These are phyloP conservation scores for Diaporthe sp. DNA, from an alignment of 2,329 filamentous ascomycete genomes.

Conservation along the genomic window DNA sequence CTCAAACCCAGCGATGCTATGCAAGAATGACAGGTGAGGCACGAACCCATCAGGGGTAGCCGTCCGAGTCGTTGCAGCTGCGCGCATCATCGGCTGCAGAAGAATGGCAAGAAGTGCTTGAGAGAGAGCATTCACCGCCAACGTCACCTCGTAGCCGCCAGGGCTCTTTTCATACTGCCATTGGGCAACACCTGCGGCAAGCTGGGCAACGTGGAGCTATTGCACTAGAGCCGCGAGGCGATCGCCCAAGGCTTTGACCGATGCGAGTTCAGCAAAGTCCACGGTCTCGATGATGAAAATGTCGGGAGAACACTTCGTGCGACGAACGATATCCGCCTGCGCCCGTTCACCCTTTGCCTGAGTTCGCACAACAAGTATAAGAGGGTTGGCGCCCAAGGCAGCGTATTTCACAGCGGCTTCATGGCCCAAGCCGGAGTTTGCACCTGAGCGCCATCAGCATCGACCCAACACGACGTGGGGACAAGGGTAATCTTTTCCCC, in stretches of 20 bases:
- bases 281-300: conserved; percentile 56
- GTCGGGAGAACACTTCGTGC: conserved; percentile 43
- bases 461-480: no score
- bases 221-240: conserved; percentile 43
- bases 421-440: conserved; percentile 60
- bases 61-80: conserved; percentile 40
- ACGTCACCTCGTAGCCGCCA: conserved; percentile 58
- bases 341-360: conserved; percentile 52
- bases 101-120: conserved; percentile 63
- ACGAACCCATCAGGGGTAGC: conserved; percentile 40
- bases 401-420: conserved; percentile 60
- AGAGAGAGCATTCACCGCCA: conserved; percentile 69
- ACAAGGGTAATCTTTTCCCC: not conserved
- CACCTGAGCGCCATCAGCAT: conserved; percentile 43
- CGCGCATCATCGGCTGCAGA: conserved; percentile 57
- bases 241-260: conserved; percentile 53
- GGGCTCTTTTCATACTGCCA: conserved; percentile 46
- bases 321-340: conserved; percentile 49
- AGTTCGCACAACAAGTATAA: conserved; percentile 59
- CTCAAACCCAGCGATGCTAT: conserved; percentile 38
- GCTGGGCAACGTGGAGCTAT: conserved; percentile 48
- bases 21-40: conserved; percentile 54
- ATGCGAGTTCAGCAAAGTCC: conserved; percentile 57
- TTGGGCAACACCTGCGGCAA: conserved; percentile 57
- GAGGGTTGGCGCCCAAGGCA: conserved; percentile 49